Conservation (phyloP, 2,329 filamentous ascomycete species). For the Dothiorella sarmentorum region DNA sequence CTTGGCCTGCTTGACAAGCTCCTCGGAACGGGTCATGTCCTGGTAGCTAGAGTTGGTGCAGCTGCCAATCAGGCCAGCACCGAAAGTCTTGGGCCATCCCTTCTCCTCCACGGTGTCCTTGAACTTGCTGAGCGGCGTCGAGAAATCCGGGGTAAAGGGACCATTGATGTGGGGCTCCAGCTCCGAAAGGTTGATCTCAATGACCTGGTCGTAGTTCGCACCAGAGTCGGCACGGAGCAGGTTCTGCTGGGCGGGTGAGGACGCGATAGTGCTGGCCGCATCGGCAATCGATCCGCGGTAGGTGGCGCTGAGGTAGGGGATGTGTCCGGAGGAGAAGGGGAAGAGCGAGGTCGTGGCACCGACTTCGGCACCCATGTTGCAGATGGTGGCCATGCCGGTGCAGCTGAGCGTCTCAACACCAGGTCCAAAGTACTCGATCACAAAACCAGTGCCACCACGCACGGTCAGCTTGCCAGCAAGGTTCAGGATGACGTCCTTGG, state of each 20-base stretch:
- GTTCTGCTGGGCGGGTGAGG: constrained; percentile 56
- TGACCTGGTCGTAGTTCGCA: constrained; percentile 84
- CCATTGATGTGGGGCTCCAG: constrained; percentile 97
- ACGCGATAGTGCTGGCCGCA: constrained; percentile 61
- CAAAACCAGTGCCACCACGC: constrained; percentile 85
- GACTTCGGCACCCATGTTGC: constrained; percentile 88
- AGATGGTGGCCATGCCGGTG: constrained; percentile 89
- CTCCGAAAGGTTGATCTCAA: constrained; percentile 83
- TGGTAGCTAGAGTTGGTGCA: constrained; percentile 99
- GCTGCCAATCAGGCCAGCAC: constrained; percentile 91
- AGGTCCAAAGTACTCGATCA: constrained; percentile 91
- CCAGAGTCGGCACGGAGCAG: constrained; percentile 73
- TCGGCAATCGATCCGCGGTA: constrained; percentile 69
- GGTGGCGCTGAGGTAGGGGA: constrained; percentile 82
- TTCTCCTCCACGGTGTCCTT: constrained; percentile 79
- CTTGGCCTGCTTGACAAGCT: constrained; percentile 85
- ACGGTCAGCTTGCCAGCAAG: constrained; percentile 89
- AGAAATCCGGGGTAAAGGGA: constrained; percentile 92
- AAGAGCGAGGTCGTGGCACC: constrained; percentile 95
- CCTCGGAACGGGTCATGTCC: constrained; percentile 94
- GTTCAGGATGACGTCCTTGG: constrained; percentile 92
- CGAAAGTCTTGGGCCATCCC: constrained; percentile 86
- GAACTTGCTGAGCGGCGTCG: constrained; percentile 87
- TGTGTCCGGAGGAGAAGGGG: constrained; percentile 81
- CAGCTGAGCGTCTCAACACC: constrained; percentile 85